phyloP scores from a whole-genome alignment of 345 rosid genomes.

The Salix exigua region DNA sequence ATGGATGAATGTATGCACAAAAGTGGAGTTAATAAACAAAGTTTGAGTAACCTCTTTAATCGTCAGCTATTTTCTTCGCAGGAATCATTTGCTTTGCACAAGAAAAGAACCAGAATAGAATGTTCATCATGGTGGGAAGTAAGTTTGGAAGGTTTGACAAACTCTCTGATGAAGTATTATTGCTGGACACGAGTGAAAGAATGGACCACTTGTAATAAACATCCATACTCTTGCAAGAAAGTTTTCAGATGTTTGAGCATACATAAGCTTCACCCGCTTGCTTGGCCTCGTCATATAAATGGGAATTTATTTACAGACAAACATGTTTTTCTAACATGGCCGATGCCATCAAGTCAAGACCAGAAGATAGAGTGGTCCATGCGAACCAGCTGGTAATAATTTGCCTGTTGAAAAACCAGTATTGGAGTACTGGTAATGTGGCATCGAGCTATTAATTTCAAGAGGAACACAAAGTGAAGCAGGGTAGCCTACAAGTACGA shows the following conservation, averaged over 20 bases:
- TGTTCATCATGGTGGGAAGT: background rate
- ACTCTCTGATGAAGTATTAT: background rate
- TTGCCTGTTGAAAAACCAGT: constrained; percentile 14
- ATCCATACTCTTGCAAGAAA: constrained; percentile 5
- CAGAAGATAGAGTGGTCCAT: background rate
- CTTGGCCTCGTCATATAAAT: constrained; percentile 10
- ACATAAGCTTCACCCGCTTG: constrained; percentile 8
- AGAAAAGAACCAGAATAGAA: background rate
- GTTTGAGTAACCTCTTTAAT: too few relatives aligned
- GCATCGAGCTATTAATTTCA: background rate
- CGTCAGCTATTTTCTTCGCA: too few relatives aligned
- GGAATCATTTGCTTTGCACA: too few relatives aligned
- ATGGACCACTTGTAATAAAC: constrained; percentile 14
- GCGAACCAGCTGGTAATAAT: background rate
- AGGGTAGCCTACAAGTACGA: background rate
- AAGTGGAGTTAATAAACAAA: too few relatives aligned
- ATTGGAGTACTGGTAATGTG: background rate
- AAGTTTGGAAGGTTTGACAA: background rate
- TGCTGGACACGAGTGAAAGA: background rate
- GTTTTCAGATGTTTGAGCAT: constrained; percentile 18
- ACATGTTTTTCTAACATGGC: constrained; percentile 15
- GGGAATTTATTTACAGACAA: background rate
- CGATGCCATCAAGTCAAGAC: constrained; percentile 11
- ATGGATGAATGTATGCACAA: too few relatives aligned
- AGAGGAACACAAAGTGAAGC: background rate